Conservation (phyloP, 2,329 filamentous ascomycete genomes). For the Alternaria tenuissima region DNA sequence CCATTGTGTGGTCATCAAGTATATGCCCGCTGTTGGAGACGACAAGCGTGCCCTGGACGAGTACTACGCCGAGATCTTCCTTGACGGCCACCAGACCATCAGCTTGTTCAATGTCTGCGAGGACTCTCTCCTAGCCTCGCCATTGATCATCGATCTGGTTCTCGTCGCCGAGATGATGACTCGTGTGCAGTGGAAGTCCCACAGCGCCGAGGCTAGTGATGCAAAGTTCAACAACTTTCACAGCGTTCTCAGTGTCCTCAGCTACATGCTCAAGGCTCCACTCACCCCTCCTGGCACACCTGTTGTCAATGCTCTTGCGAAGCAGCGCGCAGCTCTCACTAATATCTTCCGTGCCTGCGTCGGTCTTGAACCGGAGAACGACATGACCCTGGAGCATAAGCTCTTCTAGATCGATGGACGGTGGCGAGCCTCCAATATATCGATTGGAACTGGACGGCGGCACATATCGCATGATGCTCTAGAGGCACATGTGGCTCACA, state of each 20-base stretch:
- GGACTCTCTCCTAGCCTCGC: slow-evolving; percentile 94
- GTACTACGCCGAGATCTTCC: slow-evolving; percentile 99
- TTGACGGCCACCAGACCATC: slow-evolving; percentile 98
- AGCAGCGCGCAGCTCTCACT: slow-evolving; percentile 92
- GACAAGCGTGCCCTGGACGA: slow-evolving; percentile 99
- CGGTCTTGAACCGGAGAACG: slow-evolving; percentile 94
- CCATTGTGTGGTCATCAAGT: slow-evolving; percentile 99
- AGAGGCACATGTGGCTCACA: neutral
- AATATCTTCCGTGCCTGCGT: slow-evolving; percentile 99
- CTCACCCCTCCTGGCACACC: slow-evolving; percentile 93
- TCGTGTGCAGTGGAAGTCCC: slow-evolving; percentile 87
- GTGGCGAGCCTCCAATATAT: neutral
- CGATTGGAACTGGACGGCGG: neutral
- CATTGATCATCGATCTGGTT: slow-evolving; percentile 96
- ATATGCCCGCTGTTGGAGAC: slow-evolving; percentile 98
- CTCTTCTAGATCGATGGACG: slow-evolving; percentile 65
- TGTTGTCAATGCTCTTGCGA: slow-evolving; percentile 92
- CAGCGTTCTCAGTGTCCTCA: slow-evolving; percentile 93
- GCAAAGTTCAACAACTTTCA: slow-evolving; percentile 92
- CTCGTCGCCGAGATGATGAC: slow-evolving; percentile 98
- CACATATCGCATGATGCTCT: neutral
- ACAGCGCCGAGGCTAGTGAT: slow-evolving; percentile 59
- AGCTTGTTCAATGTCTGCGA: slow-evolving; percentile 99
- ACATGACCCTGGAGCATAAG: slow-evolving; percentile 99
- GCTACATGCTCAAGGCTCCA: slow-evolving; percentile 98